Evolutionary conservation across 208 protist genomes (phyloP), one percentile per base, ranked within the genome.

Genomic region (Leishmania arabica): DNA sequence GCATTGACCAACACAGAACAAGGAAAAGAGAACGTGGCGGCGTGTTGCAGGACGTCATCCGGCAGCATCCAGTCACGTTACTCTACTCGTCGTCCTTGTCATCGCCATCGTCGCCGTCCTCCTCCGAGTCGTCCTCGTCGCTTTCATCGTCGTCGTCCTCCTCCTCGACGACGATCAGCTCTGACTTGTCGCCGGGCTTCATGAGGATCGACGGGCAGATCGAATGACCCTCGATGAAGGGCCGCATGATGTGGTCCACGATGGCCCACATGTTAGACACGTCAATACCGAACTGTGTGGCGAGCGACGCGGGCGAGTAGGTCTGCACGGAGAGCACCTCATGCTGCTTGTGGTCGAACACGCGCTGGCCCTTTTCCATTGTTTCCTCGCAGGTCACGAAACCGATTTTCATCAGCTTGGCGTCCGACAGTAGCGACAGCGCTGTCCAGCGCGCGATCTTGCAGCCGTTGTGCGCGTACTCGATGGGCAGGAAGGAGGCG

Each of bases 371-470:
- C 54, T 86, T 75, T 54, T 87, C 81, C 42, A 76, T 84, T 70
- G 84, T 88, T 60, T 82, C 84, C 68, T 82, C 84, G 76, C 93
- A 91, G 1, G 92, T 84, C 31, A 98, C 81, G 79, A 97, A 94
- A 27, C 92, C 95, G 82, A 98, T 92, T 84, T 95, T 97, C 86
- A 98, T 95, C 65, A 89, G 68, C 37, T 85, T 79, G 9, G 90
- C 92, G 37, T 86, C 88, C 31, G 92, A 93, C 40, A 98, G 84
- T 40, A 93, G 79, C 62, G 91, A 95, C 45, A 97, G 92, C 37
- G 92, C 91, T n/a, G 93, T 87, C 93, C 95, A 98, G 75, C 95
- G 95, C 21, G 88, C 83, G 76, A 98, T 95, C 81, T 98, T 98
- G 82, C 88, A 89, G 54, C 80, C 70, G 72, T 98, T 96, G 42